Conservation (phyloP, 1,284 basidiomycete genomes). For the Mixia osmundae region DNA sequence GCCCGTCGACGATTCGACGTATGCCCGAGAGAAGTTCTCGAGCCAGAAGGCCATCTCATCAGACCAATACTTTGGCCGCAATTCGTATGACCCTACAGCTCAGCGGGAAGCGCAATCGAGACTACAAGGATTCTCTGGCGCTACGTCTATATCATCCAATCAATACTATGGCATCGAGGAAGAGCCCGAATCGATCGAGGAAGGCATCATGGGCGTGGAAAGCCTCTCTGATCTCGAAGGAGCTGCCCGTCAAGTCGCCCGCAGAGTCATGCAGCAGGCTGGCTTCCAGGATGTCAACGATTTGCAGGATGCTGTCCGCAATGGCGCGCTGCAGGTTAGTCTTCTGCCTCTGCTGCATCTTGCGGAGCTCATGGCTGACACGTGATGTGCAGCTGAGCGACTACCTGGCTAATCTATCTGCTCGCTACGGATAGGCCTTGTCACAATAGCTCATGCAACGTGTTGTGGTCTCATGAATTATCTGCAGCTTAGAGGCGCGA, state of each 20-base stretch:
- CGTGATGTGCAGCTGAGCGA: too few relatives aligned
- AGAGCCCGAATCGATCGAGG: slow-evolving; percentile 29
- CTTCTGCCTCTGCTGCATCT: too few relatives aligned
- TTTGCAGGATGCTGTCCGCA: slow-evolving; percentile 54
- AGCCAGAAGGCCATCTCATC: slow-evolving; percentile 80
- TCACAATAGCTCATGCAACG: too few relatives aligned
- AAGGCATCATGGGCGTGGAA: slow-evolving; percentile 23
- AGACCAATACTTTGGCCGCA: slow-evolving; percentile 90
- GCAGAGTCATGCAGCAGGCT: slow-evolving; percentile 35
- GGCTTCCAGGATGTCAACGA: slow-evolving; percentile 79
- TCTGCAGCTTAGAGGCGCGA: too few relatives aligned
- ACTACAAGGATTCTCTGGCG: slow-evolving; percentile 66
- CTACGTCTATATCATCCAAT: slow-evolving; percentile 80
- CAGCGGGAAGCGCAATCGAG: slow-evolving; percentile 55
- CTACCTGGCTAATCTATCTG: too few relatives aligned
- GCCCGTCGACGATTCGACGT: slow-evolving; percentile 24
- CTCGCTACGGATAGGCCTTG: too few relatives aligned
- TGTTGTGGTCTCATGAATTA: too few relatives aligned
- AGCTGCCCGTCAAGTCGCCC: slow-evolving; percentile 55
- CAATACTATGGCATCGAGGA: slow-evolving; percentile 90
- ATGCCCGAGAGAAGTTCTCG: slow-evolving; percentile 76
- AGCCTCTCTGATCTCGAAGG: slow-evolving; percentile 37
- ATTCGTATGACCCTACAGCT: slow-evolving; percentile 54
- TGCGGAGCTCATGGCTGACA: too few relatives aligned
- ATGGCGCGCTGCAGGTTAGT: slow-evolving; percentile 61